Base-by-base conservation (phyloP, 2,329 filamentous ascomycete genomes). In the Colletotrichum sp. region DNA sequence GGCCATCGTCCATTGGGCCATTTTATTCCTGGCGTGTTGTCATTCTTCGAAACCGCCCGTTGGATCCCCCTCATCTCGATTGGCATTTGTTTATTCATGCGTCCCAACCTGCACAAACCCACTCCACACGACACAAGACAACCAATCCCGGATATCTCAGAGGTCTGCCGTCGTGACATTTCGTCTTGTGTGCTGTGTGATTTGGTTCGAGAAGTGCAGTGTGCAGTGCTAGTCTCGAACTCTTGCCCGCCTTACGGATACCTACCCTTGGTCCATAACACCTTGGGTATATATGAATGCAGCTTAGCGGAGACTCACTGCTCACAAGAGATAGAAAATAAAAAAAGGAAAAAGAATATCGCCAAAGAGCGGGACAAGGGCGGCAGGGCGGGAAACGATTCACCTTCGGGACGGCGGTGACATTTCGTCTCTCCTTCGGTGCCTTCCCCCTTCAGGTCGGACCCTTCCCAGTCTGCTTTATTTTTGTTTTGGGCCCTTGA, bases 51-150 rank as follows among this genome's bases (percentile, higher is more conserved):
- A 32, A 48, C 38, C 38, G 43, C 26, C 32, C 34, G 58, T 34
- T 67, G 21, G 24, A 30, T 67, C 38, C 61, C 55, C 18, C 38
- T 75, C 69, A 75, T 75, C 70, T 75, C 69, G 36, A 75, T 72
- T 64, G 69, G 63, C 52, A 75, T 75, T 72, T 75, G 73, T 75
- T 75, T 73, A 73, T 75, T 75, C 69, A 75, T 75, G 73, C 73
- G 73, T 67, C 24, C 34, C 32, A 9, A 21, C 55, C 67, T 67
- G 61, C 64, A 75, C 73, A 48, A 72, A 71, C 48, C 48, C 34
- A 66, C 72, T 36, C 36, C 15, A 43, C 52, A 52, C 36, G 34
- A 52, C 21, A 61, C 55, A 48, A 48, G 38, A 48, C 38, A 48
- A n/a, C 71, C 38, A 73, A 61, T 73, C 65, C 71, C 32, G 16